Evolutionary conservation across 1,284 basidiomycete species (phyloP), one percentile per base, ranked within the genome.

Genomic region (Sporisorium reilianum): DNA sequence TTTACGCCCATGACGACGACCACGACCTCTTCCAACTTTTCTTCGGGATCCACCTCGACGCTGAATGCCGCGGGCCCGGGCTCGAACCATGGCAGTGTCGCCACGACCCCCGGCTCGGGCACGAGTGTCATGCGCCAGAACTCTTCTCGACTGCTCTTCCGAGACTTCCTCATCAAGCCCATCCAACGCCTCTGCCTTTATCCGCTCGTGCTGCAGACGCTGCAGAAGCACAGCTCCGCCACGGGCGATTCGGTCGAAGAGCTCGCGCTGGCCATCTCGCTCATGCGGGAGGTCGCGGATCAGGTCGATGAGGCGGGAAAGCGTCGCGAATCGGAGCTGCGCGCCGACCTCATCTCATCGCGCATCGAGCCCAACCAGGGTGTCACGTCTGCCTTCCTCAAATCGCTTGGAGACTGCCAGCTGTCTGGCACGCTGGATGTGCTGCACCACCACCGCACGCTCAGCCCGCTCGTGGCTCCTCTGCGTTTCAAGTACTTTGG

Each of bases 151-250:
- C 64, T 84, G 23, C 67, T 77, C 12, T 81, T 84, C 55, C 72
- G 78, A 25, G 83, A 84, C 52, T 84, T 79, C 53, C 73, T 84
- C 53, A 80, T 84, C 64, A 84, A 84, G 74, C 83, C 83, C 5
- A 78, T 84, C 30, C 83, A 84, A 55, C 76, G 83, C 6, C 76
- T 84, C 18, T 83, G 81, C 48, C 65, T 84, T 12, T 83, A 84
- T 53, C 83, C 82, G 9, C 64, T 84, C 16, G 71, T 84, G 2
- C 67, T 84, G 34, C 78, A 82, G 48, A 82, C 79, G 8, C 53
- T 84, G 40, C 70, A 78, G 32, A 82, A 80, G 64, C 67, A 83
- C 64, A 65, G 60, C 44, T 61, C 64, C 25, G 57, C 63, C 4
- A 67, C 46, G 3, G 63, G 64, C 22, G 49, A 57, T 25, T 59